Percentiles rank a stretch among this genome's conserved stretches.
Conservation (phyloP, 768 basidiomycete genomes). For the Kwoniella dejecticola region DNA sequence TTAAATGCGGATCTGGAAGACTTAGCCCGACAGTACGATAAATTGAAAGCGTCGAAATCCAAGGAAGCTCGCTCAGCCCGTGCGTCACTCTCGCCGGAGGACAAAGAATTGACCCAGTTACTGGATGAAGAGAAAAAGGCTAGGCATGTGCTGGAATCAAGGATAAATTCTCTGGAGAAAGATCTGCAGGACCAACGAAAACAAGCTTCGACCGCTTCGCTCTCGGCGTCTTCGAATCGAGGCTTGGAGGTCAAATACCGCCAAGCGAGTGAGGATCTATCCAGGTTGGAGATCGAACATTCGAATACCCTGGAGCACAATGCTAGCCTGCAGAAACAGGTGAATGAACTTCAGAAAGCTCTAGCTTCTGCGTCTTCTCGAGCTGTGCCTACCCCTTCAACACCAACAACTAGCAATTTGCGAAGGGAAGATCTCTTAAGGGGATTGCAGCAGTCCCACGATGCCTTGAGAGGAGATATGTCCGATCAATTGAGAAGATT, state of each 20-base stretch:
- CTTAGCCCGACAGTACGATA: conserved; percentile 70
- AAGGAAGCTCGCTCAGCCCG: conserved; percentile 37
- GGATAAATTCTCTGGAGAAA: conserved; percentile 50
- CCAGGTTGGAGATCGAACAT: conserved; percentile 29
- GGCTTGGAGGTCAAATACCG: conserved; percentile 30
- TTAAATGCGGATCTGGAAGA: conserved; percentile 82
- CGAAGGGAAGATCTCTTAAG: conserved; percentile 44
- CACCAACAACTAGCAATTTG: conserved; percentile 4
- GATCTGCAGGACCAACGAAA: conserved; percentile 58
- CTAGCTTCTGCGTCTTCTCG: not conserved
- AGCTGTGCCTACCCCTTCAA: conserved; percentile 10
- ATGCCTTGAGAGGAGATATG: conserved; percentile 46
- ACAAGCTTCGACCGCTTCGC: conserved; percentile 33
- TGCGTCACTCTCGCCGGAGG: conserved; percentile 58
- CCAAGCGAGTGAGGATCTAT: conserved; percentile 29
- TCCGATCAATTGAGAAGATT: conserved; percentile 45
- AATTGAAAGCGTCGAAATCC: conserved; percentile 34
- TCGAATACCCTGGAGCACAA: conserved; percentile 28
- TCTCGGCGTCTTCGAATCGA: conserved; percentile 18
- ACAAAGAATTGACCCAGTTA: conserved; percentile 66
- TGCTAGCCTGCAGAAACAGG: conserved; percentile 26
- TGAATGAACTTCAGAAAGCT: conserved; percentile 34
- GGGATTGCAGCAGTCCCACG: conserved; percentile 46
- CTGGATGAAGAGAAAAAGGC: conserved; percentile 69
- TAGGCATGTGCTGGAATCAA: conserved; percentile 62